Conservation (phyloP, 2,329 filamentous ascomycete species). For the Fusarium oxysporum region DNA sequence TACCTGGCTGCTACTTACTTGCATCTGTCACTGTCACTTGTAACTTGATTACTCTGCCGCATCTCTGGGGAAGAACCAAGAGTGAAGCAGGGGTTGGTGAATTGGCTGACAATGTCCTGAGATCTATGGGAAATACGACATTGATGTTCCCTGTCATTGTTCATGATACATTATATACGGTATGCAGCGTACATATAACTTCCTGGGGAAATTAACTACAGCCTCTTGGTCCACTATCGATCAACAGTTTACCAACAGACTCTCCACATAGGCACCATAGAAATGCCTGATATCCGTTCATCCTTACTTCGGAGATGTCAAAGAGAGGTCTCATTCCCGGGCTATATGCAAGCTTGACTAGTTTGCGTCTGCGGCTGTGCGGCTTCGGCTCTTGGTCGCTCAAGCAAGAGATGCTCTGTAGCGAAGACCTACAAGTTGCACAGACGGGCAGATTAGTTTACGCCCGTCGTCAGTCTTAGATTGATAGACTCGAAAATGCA, state of each 20-base stretch:
- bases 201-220: conserved; percentile 15
- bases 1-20: conserved; percentile 34
- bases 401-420: conserved; percentile 21
- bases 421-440: conserved; percentile 25
- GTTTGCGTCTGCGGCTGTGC: neutral
- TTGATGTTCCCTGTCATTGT: conserved; percentile 27
- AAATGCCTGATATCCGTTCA: conserved; percentile 28
- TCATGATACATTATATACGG: conserved; percentile 21
- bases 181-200: conserved; percentile 2
- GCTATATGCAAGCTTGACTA: conserved; percentile 5
- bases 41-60: conserved; percentile 20
- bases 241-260: conserved; percentile 11
- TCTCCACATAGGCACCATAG: neutral
- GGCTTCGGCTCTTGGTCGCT: conserved; percentile 28
- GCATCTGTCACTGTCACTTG: conserved; percentile 35
- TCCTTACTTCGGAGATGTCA: conserved; percentile 15
- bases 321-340: conserved; percentile 2
- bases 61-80: conserved; percentile 25
- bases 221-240: conserved; percentile 15
- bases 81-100: conserved; percentile 32
- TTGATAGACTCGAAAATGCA: conserved; percentile 17
- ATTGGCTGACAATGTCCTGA: conserved; percentile 33
- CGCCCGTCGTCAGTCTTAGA: conserved; percentile 26
- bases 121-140: conserved; percentile 15
- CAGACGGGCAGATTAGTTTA: conserved; percentile 28